Conservation (phyloP, 768 basidiomycete genomes). For the Termitomyces heimii region DNA sequence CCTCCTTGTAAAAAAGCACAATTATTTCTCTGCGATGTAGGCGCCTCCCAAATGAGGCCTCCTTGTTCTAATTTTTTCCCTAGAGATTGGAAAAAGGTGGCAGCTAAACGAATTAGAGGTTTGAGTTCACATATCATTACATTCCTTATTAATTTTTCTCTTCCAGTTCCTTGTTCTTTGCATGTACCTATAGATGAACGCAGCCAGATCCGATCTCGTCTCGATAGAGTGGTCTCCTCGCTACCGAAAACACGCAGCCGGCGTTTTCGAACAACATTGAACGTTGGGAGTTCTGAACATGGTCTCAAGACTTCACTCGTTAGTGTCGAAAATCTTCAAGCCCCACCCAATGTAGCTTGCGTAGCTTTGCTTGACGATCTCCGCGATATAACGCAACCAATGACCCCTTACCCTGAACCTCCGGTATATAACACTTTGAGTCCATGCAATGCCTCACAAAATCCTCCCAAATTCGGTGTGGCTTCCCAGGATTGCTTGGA, state of each 20-base stretch:
- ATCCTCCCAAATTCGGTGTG: constrained; percentile 14
- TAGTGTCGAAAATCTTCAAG: neutral
- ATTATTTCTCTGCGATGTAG: constrained; percentile 44
- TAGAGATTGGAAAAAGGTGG: constrained; percentile 38
- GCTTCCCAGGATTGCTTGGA: constrained; percentile 21
- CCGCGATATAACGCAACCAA: neutral
- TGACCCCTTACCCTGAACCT: constrained; percentile 6
- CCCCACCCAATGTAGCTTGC: constrained; percentile 5
- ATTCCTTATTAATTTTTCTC: neutral
- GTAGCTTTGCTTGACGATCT: constrained; percentile 11
- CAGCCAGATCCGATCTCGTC: neutral
- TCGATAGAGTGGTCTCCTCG: neutral
- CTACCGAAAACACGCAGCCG: neutral
- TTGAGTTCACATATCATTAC: constrained; percentile 2
- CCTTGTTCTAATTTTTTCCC: constrained; percentile 3
- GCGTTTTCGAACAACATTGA: neutral
- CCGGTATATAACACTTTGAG: constrained; percentile 8
- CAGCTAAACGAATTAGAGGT: constrained; percentile 23
- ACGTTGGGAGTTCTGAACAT: neutral
- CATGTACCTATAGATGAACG: neutral
- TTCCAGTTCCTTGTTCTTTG: constrained; percentile 2
- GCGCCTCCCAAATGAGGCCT: constrained; percentile 16
- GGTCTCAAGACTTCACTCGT: neutral
- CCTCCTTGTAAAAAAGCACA: constrained; percentile 36
- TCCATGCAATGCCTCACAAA: constrained; percentile 7